Percentiles rank a stretch among this genome's conserved stretches.
Evolutionary conservation across 176 grass and related monocot species (phyloP).

Genomic region (Hyparrhenia diplandra): DNA sequence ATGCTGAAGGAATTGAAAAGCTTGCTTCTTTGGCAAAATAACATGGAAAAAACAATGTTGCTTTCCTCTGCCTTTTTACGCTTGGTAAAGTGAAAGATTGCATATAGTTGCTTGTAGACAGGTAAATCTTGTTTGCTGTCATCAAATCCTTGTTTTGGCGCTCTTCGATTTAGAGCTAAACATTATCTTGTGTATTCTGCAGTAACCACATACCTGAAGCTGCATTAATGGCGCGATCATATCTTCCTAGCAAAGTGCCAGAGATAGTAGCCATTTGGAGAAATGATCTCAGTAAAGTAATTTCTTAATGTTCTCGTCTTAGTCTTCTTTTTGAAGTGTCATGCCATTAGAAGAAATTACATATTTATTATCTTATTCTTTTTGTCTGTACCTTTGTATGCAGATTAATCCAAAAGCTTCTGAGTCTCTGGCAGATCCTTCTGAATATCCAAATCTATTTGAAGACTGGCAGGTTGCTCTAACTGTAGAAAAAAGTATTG

Average conservation of each 20-base stretch:
- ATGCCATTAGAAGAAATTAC: background rate
- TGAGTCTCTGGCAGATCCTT: constrained; percentile 94
- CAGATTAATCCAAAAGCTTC: constrained; percentile 95
- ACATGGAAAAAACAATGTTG: constrained; percentile 95
- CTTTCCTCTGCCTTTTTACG: constrained; percentile 94
- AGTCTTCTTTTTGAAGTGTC: background rate
- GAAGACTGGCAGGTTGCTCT: constrained; percentile 93
- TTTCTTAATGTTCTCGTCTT: constrained; percentile 26
- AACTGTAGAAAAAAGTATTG: constrained; percentile 58
- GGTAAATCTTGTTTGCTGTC: constrained; percentile 42
- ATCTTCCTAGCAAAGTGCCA: constrained; percentile 95
- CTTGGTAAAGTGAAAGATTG: constrained; percentile 94
- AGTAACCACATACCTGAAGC: constrained; percentile 97
- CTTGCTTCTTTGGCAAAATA: constrained; percentile 82
- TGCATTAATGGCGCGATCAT: constrained; percentile 94
- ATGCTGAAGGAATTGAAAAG: constrained; percentile 76
- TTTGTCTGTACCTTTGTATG: constrained; percentile 17
- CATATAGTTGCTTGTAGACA: constrained; percentile 86
- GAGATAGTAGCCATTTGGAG: constrained; percentile 85
- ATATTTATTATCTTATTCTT: background rate
- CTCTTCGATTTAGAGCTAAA: constrained; percentile 18
- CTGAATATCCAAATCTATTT: constrained; percentile 95
- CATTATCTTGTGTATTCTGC: constrained; percentile 23
- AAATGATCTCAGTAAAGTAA: constrained; percentile 89
- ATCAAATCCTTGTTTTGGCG: background rate